A percentile compares a stretch with the other conserved stretches of the same genome.
Evolutionary conservation across 2,329 filamentous ascomycete species (phyloP).

Genomic region (Xylariaceae sp.): DNA sequence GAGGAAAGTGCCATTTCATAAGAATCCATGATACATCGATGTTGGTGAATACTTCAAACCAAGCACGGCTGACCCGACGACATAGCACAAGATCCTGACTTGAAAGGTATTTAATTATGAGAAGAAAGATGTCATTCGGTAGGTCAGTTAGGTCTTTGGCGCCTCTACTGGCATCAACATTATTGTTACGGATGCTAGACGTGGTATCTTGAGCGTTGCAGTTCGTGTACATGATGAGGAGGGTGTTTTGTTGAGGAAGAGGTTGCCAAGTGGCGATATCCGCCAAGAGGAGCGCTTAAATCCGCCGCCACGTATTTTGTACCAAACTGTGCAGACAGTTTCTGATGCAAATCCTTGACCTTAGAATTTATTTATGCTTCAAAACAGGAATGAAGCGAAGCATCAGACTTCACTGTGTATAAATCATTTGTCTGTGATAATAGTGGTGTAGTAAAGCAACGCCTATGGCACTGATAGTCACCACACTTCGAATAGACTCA

Average conservation of each 20-base stretch:
- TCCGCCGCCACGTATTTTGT: not conserved
- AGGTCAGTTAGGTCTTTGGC: constrained; percentile 47
- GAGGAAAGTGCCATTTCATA: constrained; percentile 55
- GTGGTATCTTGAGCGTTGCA: not conserved
- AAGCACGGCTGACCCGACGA: constrained; percentile 54
- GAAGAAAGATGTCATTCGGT: constrained; percentile 61
- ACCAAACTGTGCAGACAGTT: not conserved
- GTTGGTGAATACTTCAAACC: constrained; percentile 53
- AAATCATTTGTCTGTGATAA: not conserved
- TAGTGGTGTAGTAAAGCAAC: too few relatives aligned
- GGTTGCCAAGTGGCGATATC: not conserved
- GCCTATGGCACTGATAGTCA: too few relatives aligned
- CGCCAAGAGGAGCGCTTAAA: not conserved
- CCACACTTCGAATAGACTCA: too few relatives aligned
- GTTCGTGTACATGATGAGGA: constrained; percentile 5
- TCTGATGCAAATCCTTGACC: not conserved
- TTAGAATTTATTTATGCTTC: not conserved
- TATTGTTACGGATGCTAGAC: not conserved
- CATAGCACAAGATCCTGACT: constrained; percentile 54
- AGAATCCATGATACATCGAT: constrained; percentile 49
- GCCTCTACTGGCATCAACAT: not conserved
- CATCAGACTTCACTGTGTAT: not conserved
- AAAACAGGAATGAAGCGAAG: not conserved
- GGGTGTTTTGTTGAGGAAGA: not conserved
- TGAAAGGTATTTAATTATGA: constrained; percentile 52